Conservation (phyloP, 768 basidiomycete species). For the Amanita muscaria region DNA sequence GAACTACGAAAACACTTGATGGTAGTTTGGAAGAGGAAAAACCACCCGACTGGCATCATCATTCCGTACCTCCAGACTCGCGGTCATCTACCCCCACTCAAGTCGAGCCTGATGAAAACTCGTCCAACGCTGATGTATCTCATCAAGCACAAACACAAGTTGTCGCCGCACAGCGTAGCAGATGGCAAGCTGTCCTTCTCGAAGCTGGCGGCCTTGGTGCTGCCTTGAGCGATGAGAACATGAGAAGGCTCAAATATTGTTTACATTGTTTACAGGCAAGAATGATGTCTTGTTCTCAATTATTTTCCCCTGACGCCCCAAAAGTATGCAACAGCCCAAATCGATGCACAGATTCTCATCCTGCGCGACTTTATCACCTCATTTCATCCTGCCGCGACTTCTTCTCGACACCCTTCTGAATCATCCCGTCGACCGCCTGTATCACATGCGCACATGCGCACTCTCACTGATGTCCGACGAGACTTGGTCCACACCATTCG, state of each 20-base stretch:
- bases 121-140: neutral
- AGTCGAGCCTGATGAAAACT: conserved; percentile 4
- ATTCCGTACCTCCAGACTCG: no score
- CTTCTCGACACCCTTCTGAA: conserved; percentile 17
- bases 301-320: no score
- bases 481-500: conserved; percentile 87
- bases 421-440: conserved; percentile 18
- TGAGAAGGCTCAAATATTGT: conserved; percentile 79
- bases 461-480: conserved; percentile 63
- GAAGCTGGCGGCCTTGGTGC: conserved; percentile 86
- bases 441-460: conserved; percentile 45
- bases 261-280: conserved; percentile 78
- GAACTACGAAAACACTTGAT: no score
- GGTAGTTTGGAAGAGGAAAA: no score
- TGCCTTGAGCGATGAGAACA: conserved; percentile 85
- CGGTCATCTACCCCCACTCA: conserved; percentile 19
- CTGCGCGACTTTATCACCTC: conserved; percentile 78
- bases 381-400: conserved; percentile 23
- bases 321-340: conserved; percentile 86
- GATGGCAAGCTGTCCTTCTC: conserved; percentile 77
- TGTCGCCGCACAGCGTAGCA: conserved; percentile 61
- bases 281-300: conserved; percentile 1
- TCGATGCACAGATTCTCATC: conserved; percentile 79
- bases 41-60: no score
- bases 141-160: conserved; percentile 37